Base-by-base conservation (phyloP, 1,284 basidiomycete genomes). In the Ceratobasidium sp. region DNA sequence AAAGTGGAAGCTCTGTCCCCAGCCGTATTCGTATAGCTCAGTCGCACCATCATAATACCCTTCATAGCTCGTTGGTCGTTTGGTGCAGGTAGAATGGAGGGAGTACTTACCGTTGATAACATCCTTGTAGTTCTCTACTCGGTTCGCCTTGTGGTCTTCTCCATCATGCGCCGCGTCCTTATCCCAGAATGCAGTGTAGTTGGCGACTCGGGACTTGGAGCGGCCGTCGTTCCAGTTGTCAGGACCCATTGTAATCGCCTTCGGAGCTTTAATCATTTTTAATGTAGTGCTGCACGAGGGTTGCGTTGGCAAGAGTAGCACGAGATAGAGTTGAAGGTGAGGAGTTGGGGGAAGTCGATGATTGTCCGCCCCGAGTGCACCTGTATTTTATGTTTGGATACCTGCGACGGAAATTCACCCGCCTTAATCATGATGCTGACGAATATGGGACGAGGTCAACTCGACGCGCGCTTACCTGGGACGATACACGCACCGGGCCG, bases 41-140 rank as follows among this genome's bases (percentile, higher is more conserved):
- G 96, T 98, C 5, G 95, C 96, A 74, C 94, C 95, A 76, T 98
- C 96, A 76, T 98, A 98, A 82, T 97, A 98, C 40, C 93, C 93
- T 60, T 10, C 47, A 50, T 25, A 7, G 45, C 45, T 6, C n/a
- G 45, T 31, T 40, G n/a, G 17, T 32, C 8, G 10, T 17, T 32
- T 6, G 27, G 7, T 27, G 2, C 22, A 15, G 6, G 20, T 31
- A 25, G n/a, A 40, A 15, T 22, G 32, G 4, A 20, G 3, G 25
- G 15, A 15, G 4, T 17, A 54, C 73, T 34, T 43, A 64, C 70
- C 70, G 77, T 98, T 98, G 72, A 98, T 92, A 72, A 99, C 93
- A 72, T 96, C 93, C 25, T 90, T 90, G 82, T 98, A 98, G 78
- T 88, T 88, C 67, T 87, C 86, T 68, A 95, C 80, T 74, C 96